Base-by-base conservation (phyloP, 192 early-diverging fungal species). In the Entomortierella parvispora region DNA sequence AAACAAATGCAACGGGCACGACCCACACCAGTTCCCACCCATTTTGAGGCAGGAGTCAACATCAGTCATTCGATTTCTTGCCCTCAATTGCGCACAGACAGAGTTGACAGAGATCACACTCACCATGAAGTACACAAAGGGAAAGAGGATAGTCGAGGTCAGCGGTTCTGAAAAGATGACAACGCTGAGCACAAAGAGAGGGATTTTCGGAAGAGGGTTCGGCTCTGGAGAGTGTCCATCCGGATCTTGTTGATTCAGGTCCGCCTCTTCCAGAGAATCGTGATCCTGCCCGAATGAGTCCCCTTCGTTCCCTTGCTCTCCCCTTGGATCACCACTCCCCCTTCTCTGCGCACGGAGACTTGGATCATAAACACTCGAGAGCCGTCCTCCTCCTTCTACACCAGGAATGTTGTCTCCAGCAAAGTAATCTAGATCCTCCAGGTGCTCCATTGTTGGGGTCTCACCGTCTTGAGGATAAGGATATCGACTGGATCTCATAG, bases 61-160 rank as follows among this genome's bases (percentile, higher is more conserved):
- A n/a, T n/a, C 43, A 17, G 43, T 44, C 17, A 44, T 11, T 44
- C 43, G 8, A 11, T 44, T 17, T 44, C 43, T 8, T 17, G 43
- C 43, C 43, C 8, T 8, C 43, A 44, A 17, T 17, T 44, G 43
- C 37, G 37, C 37, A 40, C 37, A 40, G 37, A 40, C 37, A 40
- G 12, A 40, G 12, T 9, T 9, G 7, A 40, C 37, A 5, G 5
- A 5, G 12, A 40, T 9, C 37, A 40, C 37, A 71, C 63, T 33
- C 68, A 91, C 89, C 90, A 92, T 91, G 60, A 95, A 93, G 64
- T 94, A 95, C 3, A 94, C 88, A 72, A 97, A 97, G 9, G 94
- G 94, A 53, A 94, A 87, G 46, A 93, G 64, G 44, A 94, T 86
- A 18, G 88, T 84, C 29, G 87, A 88, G 53, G 89, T 89, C 57